Evolutionary conservation across 768 basidiomycete genomes (phyloP).

Genomic region (Podaxis sp.): DNA sequence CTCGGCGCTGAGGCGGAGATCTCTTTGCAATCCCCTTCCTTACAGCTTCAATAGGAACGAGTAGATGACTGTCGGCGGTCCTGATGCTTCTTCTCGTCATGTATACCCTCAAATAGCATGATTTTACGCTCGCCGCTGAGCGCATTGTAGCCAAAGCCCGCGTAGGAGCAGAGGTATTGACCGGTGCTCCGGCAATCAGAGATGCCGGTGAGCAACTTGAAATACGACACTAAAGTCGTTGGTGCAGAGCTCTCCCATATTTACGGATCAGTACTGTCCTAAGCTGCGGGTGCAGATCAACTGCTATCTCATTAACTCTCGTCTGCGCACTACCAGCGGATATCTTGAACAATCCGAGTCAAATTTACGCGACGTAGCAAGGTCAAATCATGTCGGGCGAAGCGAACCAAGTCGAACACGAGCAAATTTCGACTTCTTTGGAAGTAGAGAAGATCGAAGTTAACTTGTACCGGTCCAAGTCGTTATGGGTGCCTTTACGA

Average conservation of each 20-base stretch:
- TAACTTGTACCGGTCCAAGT: constrained; percentile 78
- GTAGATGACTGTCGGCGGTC: background rate
- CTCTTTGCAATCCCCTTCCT: background rate
- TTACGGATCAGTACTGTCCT: constrained; percentile 6
- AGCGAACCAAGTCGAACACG: constrained; percentile 56
- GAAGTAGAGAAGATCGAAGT: constrained; percentile 79
- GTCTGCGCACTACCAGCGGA: background rate
- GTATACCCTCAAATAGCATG: background rate
- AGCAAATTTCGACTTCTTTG: constrained; percentile 69
- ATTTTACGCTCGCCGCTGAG: background rate
- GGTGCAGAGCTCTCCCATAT: constrained; percentile 1
- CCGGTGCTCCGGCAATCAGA: constrained; percentile 8
- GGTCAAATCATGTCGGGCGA: constrained; percentile 24
- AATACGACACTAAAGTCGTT: background rate
- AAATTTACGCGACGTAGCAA: background rate
- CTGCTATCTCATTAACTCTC: background rate
- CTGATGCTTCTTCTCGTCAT: background rate
- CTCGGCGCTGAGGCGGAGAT: background rate
- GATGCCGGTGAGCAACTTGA: background rate
- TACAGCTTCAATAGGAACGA: background rate
- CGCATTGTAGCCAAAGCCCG: background rate
- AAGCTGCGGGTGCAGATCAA: background rate
- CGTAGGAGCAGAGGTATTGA: background rate
- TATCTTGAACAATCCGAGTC: background rate
- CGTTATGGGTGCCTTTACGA: constrained; percentile 58